Evolutionary conservation across 306 rosid genomes (phyloP).

Genomic region (Dalbergia cochinchinensis): DNA sequence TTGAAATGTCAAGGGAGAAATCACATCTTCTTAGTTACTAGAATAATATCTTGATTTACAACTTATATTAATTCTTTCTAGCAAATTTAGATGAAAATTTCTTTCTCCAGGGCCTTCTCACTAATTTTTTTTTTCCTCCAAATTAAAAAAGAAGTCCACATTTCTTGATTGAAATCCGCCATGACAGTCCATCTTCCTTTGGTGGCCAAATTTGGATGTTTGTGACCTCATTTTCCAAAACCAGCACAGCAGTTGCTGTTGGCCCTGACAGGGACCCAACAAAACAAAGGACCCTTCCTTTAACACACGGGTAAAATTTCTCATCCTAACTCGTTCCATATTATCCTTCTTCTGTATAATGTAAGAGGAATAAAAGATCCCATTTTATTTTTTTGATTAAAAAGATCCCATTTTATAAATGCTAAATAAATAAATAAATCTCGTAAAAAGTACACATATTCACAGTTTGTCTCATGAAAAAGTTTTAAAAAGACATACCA

Average conservation of each 20-base stretch:
- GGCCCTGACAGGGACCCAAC: slow-evolving; percentile 68
- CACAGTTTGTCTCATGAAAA: slow-evolving; percentile 40
- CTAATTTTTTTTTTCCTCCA: background rate
- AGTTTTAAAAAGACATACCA: slow-evolving; percentile 49
- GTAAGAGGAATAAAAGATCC: background rate
- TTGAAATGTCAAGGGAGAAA: background rate
- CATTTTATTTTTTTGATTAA: background rate
- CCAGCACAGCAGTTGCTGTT: slow-evolving; percentile 63
- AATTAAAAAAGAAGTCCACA: slow-evolving; percentile 41
- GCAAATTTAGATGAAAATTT: slow-evolving; percentile 42
- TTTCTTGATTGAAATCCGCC: slow-evolving; percentile 53
- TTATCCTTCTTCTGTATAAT: slow-evolving; percentile 42
- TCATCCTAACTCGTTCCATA: slow-evolving; percentile 47
- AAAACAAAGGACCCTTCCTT: slow-evolving; percentile 39
- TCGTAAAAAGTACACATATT: slow-evolving; percentile 20
- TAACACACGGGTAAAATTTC: slow-evolving; percentile 55
- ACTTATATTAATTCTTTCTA: slow-evolving; percentile 19
- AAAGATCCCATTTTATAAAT: background rate
- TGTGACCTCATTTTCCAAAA: slow-evolving; percentile 68
- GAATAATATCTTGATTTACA: slow-evolving; percentile 9
- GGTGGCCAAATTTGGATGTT: slow-evolving; percentile 66
- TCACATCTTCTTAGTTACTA: background rate
- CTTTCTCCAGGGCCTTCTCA: slow-evolving; percentile 36
- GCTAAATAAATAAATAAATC: background rate
- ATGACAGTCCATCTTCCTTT: slow-evolving; percentile 61